Conservation (phyloP, 495 filamentous ascomycete species). For the Neurospora hispaniola region DNA sequence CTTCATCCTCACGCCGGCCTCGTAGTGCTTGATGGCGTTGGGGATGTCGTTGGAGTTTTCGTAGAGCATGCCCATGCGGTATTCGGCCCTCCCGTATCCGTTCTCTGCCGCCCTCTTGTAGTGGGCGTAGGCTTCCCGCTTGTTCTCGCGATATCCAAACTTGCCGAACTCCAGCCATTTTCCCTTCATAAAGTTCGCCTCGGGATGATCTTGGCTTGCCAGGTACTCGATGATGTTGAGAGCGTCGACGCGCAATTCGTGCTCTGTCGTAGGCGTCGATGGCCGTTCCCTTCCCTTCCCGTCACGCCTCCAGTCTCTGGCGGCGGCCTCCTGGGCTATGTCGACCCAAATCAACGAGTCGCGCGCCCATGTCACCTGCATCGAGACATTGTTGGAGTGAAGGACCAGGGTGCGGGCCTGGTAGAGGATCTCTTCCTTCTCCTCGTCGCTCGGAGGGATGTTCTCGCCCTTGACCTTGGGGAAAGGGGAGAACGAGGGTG, state of each 20-base stretch:
- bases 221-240: conserved; percentile 85
- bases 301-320: conserved; percentile 49
- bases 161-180: conserved; percentile 99
- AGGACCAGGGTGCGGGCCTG: conserved; percentile 72
- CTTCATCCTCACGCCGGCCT: conserved; percentile 58
- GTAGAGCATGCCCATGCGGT: conserved; percentile 96
- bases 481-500: conserved; percentile 83
- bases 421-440: conserved; percentile 80
- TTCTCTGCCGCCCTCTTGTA: conserved; percentile 80
- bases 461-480: conserved; percentile 79
- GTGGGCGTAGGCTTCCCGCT: conserved; percentile 81
- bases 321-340: conserved; percentile 58
- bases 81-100: conserved; percentile 89
- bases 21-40: conserved; percentile 86
- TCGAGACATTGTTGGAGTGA: conserved; percentile 88
- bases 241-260: conserved; percentile 76
- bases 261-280: conserved; percentile 74
- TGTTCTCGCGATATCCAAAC: conserved; percentile 78
- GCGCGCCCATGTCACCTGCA: conserved; percentile 94
- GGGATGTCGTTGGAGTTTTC: conserved; percentile 83
- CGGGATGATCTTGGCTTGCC: conserved; percentile 83
- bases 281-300: conserved; percentile 51
- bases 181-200: conserved; percentile 86
- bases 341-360: conserved; percentile 86
- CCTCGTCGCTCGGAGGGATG: conserved; percentile 88